Percentiles rank a stretch among this genome's conserved stretches.
These are phyloP conservation scores for Saccharum officinarum DNA, from an alignment of 176 grass and related monocot genomes.

Conservation along the genomic window DNA sequence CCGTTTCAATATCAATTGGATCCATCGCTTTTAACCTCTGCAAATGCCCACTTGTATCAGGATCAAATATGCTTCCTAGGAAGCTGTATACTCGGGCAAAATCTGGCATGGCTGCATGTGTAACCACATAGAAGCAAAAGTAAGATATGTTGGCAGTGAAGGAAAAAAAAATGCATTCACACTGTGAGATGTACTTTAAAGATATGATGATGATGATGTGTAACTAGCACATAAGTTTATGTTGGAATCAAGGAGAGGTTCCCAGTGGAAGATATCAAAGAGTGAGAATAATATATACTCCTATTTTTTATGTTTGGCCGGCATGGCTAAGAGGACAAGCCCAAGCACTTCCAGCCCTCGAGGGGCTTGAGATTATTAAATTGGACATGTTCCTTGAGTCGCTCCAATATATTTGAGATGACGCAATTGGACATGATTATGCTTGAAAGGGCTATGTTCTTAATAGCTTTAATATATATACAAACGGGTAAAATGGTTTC, in stretches of 20 bases:
- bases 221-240: background rate
- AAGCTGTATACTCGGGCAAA: constrained; percentile 92
- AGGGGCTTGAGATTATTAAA: background rate
- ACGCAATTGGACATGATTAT: background rate
- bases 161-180: background rate
- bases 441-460: background rate
- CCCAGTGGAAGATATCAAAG: background rate
- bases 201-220: background rate
- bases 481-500: background rate
- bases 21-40: constrained; percentile 88
- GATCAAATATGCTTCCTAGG: constrained; percentile 93
- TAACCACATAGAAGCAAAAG: constrained; percentile 25
- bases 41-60: constrained; percentile 77
- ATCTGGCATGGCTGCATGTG: constrained; percentile 76
- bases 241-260: background rate
- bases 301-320: background rate
- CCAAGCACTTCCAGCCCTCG: background rate
- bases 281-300: background rate
- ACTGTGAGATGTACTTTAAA: background rate
- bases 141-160: constrained; percentile 5
- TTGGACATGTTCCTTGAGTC: background rate
- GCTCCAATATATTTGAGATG: background rate
- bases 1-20: constrained; percentile 90
- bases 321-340: constrained; percentile 6
- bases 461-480: background rate